Percentiles rank a stretch among this genome's conserved stretches.
Conservation (phyloP, 768 basidiomycete species). For the Glaciozyma martinii region DNA sequence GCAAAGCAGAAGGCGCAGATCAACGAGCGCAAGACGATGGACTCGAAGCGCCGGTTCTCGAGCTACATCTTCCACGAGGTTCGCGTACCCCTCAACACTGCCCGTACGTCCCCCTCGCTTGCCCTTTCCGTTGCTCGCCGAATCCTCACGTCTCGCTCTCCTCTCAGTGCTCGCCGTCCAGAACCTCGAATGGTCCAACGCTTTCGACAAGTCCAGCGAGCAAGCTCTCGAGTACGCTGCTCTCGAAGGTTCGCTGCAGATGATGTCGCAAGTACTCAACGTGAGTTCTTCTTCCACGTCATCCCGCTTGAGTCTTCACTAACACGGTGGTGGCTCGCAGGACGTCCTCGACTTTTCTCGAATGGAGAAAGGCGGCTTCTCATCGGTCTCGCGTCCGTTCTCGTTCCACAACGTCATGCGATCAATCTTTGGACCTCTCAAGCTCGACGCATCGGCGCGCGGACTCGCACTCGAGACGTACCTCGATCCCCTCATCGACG, state of each 20-base stretch:
- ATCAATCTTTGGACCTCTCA: constrained; percentile 41
- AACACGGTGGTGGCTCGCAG: constrained; percentile 27
- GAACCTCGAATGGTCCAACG: constrained; percentile 74
- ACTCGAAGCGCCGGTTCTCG: background rate
- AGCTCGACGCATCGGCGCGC: constrained; percentile 33
- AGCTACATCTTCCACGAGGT: constrained; percentile 36
- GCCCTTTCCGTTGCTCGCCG: background rate
- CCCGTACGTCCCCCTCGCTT: constrained; percentile 43
- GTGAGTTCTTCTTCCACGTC: constrained; percentile 31
- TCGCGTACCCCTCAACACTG: constrained; percentile 48
- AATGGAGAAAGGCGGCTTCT: constrained; percentile 70
- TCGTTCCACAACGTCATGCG: constrained; percentile 44
- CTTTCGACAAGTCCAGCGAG: constrained; percentile 51
- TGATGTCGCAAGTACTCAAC: constrained; percentile 62
- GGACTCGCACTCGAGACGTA: constrained; percentile 34
- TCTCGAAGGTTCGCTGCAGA: constrained; percentile 65
- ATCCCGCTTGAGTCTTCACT: no score
- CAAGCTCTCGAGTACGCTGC: constrained; percentile 84
- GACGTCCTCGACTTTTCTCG: constrained; percentile 43
- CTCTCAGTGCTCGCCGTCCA: constrained; percentile 68
- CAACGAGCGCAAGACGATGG: constrained; percentile 37
- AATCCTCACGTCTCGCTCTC: constrained; percentile 28
- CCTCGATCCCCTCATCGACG: constrained; percentile 37
- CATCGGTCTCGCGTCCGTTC: constrained; percentile 45
- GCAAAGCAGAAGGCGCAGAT: constrained; percentile 65